Evolutionary conservation across 495 filamentous ascomycete genomes (phyloP).

Genomic region (Platismatia glauca): DNA sequence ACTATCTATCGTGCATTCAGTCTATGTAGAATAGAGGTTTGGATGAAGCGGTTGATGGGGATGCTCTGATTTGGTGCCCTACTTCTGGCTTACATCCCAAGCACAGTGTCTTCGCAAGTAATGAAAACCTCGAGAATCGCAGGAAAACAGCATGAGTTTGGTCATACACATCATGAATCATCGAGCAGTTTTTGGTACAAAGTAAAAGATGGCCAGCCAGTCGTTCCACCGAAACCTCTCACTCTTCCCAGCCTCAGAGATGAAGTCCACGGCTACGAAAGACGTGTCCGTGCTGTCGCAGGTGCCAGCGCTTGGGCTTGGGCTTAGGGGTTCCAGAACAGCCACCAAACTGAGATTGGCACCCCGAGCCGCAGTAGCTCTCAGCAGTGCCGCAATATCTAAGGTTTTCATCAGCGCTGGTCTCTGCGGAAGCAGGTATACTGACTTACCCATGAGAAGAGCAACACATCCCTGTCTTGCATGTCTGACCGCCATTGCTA

Average conservation of each 20-base stretch:
- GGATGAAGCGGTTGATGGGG: neutral
- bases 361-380: slow-evolving; percentile 35
- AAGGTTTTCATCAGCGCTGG: neutral
- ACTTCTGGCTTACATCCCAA: neutral
- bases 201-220: neutral
- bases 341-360: slow-evolving; percentile 32
- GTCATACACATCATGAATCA: neutral
- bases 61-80: neutral
- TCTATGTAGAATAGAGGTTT: neutral
- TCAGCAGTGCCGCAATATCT: slow-evolving; percentile 34
- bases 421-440: neutral
- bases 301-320: slow-evolving; percentile 14
- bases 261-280: slow-evolving; percentile 2
- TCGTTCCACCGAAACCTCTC: neutral
- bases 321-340: slow-evolving; percentile 23
- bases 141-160: neutral
- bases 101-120: neutral
- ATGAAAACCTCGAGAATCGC: neutral
- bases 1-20: neutral
- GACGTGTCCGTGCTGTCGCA: slow-evolving; percentile 1
- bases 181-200: neutral
- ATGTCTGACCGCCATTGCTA: slow-evolving; percentile 22
- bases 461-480: slow-evolving; percentile 22
- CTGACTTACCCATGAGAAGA: slow-evolving; percentile 20
- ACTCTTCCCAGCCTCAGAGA: neutral